Evolutionary conservation across 805 yeast species (phyloP), one percentile per base, ranked within the genome.

Genomic region (Vanderwaltozyma tropicalis): DNA sequence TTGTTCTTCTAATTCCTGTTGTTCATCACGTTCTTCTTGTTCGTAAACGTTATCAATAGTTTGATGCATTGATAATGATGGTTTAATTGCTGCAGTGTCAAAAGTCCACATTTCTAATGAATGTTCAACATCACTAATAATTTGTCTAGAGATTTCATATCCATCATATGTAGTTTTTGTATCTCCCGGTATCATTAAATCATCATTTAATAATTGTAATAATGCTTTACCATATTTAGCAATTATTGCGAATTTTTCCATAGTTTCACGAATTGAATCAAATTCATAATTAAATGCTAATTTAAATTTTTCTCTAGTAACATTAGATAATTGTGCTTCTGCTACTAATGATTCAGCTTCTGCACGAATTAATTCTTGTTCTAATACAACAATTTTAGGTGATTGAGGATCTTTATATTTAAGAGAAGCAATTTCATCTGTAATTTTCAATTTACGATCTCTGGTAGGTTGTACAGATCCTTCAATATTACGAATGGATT

Each of bases 341-440:
- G 98, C 98, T 55, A 89, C 98, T 54, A 89, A 78, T 35, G 96
- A 86, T 71, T 92, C 97, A 49, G 97, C 97, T 73, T 89, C 98
- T 36, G 97, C 96, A 68, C 98, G 80, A 50, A 92, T 97, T 62
- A 92, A 76, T 69, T 92, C 97, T 71, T 92, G 97, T 74, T 89
- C 98, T 64, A 89, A 77, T 39, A 88, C 89, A 48, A 83, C 78
- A 50, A 89, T 83, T 74, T 89, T 89, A 63, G 96, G 94, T 39
- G 96, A 86, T 68, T 83, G 86, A 47, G 98, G 97, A 67, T 89
- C 97, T 75, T 89, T 89, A 75, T 92, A 92, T 72, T 92, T 92
- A 68, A 89, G 76, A 68, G 86, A 86, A 46, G 97, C 97, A 68
- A 89, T 89, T 70, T 88, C 88, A 66, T 89, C 96, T 49, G 97